Evolutionary conservation across 768 basidiomycete species (phyloP).

Genomic region (Kwoniella botswanensis): DNA sequence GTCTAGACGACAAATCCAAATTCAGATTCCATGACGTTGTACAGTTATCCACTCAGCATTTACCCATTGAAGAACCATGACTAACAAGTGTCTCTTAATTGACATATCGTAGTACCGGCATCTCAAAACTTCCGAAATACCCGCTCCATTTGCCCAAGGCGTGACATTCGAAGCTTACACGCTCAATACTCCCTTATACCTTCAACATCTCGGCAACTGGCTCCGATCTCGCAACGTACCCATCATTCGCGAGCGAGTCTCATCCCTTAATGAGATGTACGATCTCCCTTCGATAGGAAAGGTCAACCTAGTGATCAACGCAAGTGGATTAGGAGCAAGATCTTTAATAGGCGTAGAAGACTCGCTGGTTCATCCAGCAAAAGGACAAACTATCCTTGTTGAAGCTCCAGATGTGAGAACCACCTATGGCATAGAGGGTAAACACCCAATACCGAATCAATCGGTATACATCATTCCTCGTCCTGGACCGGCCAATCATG

Average conservation of each 20-base stretch:
- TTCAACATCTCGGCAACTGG: conserved; percentile 63
- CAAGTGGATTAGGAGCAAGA: conserved; percentile 68
- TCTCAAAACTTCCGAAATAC: conserved; percentile 24
- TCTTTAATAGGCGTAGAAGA: conserved; percentile 84
- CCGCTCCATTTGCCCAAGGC: conserved; percentile 52
- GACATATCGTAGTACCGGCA: conserved; percentile 18
- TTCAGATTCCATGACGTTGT: neutral
- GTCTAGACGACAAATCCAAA: neutral
- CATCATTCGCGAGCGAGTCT: conserved; percentile 62
- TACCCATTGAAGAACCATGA: neutral
- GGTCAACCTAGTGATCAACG: conserved; percentile 64
- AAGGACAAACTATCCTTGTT: conserved; percentile 82
- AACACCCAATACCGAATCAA: neutral
- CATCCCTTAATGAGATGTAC: conserved; percentile 63
- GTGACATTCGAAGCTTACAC: conserved; percentile 63
- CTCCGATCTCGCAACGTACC: conserved; percentile 60
- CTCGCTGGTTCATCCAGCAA: conserved; percentile 69
- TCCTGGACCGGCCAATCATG: conserved; percentile 60
- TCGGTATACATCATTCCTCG: conserved; percentile 70
- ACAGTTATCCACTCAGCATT: neutral
- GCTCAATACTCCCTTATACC: conserved; percentile 65
- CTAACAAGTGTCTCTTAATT: no score
- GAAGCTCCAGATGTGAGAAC: conserved; percentile 69
- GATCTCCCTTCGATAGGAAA: conserved; percentile 57
- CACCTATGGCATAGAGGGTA: conserved; percentile 21